Conservation (phyloP, 768 basidiomycete species). For the Porphyrellus cyaneotinctus region DNA sequence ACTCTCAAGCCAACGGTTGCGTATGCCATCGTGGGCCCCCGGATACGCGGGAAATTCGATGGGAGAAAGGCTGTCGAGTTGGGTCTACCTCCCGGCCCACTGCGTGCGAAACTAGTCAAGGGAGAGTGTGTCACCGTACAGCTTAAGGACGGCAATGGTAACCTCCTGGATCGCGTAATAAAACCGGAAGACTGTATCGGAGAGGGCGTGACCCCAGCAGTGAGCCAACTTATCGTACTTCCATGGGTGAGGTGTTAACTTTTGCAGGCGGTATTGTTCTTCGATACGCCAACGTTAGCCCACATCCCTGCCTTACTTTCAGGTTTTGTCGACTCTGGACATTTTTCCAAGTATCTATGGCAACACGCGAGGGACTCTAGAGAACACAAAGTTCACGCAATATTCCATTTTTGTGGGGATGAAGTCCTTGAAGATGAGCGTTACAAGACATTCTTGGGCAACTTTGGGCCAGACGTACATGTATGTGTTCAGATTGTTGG, state of each 20-base stretch:
- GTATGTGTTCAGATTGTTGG: constrained; percentile 39
- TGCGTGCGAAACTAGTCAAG: constrained; percentile 55
- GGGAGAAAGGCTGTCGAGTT: constrained; percentile 57
- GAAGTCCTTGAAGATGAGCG: constrained; percentile 64
- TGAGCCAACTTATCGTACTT: constrained; percentile 20
- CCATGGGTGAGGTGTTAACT: not conserved
- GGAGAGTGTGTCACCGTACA: constrained; percentile 62
- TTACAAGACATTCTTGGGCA: constrained; percentile 70
- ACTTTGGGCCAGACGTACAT: constrained; percentile 56
- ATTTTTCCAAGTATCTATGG: constrained; percentile 49
- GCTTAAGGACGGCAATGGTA: constrained; percentile 43
- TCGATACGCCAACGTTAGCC: constrained; percentile 64
- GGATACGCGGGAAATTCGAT: constrained; percentile 68
- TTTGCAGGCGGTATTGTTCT: constrained; percentile 54
- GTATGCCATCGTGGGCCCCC: constrained; percentile 51
- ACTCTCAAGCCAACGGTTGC: constrained; percentile 38
- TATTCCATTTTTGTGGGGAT: constrained; percentile 71
- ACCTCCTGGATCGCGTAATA: constrained; percentile 45
- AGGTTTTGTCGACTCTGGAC: constrained; percentile 43
- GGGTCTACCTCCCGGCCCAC: constrained; percentile 56
- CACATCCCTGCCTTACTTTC: constrained; percentile 52
- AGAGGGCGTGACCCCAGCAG: constrained; percentile 47
- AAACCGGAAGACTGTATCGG: constrained; percentile 58
- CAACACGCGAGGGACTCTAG: constrained; percentile 36
- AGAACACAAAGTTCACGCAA: constrained; percentile 42